These are phyloP conservation scores for Pichia paraexigua DNA, from an alignment of 805 yeast genomes.

Conservation along the genomic window DNA sequence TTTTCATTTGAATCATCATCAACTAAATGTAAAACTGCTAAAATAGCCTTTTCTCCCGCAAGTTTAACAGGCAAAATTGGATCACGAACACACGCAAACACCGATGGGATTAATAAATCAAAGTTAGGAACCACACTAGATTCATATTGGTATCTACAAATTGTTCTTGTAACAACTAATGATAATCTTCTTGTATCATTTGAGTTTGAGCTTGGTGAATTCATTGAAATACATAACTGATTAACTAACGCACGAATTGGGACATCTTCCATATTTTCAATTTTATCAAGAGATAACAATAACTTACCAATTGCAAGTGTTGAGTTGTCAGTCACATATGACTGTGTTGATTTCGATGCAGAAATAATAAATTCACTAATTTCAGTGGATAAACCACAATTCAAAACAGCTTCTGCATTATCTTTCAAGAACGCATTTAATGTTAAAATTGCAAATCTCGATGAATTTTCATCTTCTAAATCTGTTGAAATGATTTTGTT, in stretches of 20 bases:
- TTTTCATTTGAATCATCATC: conserved; percentile 47
- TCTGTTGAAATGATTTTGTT: conserved; percentile 48
- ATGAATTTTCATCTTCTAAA: conserved; percentile 31
- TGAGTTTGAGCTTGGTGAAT: conserved; percentile 53
- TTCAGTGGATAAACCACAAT: conserved; percentile 41
- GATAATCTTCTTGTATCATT: conserved; percentile 74
- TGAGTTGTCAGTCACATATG: conserved; percentile 66
- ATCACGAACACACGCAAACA: conserved; percentile 80
- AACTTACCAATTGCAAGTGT: conserved; percentile 77
- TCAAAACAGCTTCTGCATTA: conserved; percentile 58
- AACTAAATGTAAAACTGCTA: conserved; percentile 63
- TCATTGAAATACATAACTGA: conserved; percentile 41
- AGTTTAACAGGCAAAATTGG: conserved; percentile 84
- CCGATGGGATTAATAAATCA: conserved; percentile 56
- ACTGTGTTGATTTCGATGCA: conserved; percentile 34
- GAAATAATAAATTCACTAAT: conserved; percentile 41
- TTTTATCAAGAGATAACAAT: conserved; percentile 41
- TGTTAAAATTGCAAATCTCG: conserved; percentile 61
- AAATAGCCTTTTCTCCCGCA: conserved; percentile 87
- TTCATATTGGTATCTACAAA: conserved; percentile 53
- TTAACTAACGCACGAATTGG: conserved; percentile 32
- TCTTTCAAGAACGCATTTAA: conserved; percentile 74
- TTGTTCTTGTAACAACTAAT: conserved; percentile 66
- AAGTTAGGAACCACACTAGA: conserved; percentile 43
- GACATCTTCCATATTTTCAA: conserved; percentile 20